Evolutionary conservation across 73 alveolate species (phyloP).

Genomic region (Paramecium primaurelia): DNA sequence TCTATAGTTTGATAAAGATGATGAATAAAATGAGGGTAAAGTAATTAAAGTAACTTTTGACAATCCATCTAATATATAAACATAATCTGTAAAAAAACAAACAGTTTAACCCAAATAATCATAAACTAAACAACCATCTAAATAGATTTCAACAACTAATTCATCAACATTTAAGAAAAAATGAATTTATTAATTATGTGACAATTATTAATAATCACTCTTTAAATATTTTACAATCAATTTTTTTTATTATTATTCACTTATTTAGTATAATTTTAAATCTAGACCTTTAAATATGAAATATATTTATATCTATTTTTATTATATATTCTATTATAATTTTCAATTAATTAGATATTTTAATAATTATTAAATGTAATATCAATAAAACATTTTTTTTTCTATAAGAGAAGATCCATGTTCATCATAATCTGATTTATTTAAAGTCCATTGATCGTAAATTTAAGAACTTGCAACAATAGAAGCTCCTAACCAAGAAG

Average conservation of each 20-base stretch:
- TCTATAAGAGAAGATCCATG: slow-evolving; percentile 59
- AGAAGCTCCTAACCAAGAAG: slow-evolving; percentile 62
- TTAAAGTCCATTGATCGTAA: slow-evolving; percentile 40
- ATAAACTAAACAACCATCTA: background rate
- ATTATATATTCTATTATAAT: background rate
- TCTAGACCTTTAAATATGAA: no score
- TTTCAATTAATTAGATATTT: background rate
- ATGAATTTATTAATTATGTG: background rate
- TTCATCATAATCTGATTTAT: slow-evolving; percentile 63
- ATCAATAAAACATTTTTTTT: slow-evolving; percentile 58
- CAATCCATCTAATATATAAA: background rate
- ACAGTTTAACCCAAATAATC: background rate
- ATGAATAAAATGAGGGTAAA: slow-evolving; percentile 20
- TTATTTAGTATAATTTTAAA: no score
- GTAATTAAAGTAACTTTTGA: slow-evolving; percentile 18
- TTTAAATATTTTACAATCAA: background rate
- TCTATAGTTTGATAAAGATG: background rate
- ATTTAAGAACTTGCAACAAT: slow-evolving; percentile 44
- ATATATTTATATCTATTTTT: no score
- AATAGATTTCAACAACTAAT: background rate
- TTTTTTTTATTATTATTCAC: no score
- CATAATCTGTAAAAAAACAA: background rate
- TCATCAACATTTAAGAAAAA: background rate
- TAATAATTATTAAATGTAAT: background rate
- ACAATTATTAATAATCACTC: background rate